A percentile compares a stretch with the other conserved stretches of the same genome.
These are phyloP conservation scores for Ophiostoma piceae DNA, from an alignment of 2,329 filamentous ascomycete species.

Conservation along the genomic window DNA sequence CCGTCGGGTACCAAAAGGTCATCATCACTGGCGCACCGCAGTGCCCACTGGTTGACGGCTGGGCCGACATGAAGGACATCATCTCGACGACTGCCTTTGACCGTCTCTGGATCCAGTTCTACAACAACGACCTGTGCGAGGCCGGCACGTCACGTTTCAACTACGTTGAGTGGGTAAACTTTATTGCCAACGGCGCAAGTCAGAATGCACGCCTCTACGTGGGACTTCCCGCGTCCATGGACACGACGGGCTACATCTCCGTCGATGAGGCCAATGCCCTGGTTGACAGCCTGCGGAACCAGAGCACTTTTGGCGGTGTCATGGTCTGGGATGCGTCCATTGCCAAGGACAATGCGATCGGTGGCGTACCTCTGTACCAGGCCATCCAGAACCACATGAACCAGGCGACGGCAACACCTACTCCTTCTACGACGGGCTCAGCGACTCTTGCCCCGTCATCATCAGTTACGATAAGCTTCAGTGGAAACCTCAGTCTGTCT, in stretches of 20 bases:
- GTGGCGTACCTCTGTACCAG: conserved; percentile 9
- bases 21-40: conserved; percentile 17
- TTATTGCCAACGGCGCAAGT: conserved; percentile 5
- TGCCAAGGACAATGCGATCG: not conserved
- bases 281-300: conserved; percentile 12
- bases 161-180: conserved; percentile 16
- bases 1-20: not conserved
- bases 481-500: not conserved
- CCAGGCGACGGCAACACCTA: not conserved
- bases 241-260: conserved; percentile 7
- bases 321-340: conserved; percentile 18
- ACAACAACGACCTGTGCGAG: conserved; percentile 16
- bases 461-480: not conserved
- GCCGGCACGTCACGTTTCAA: conserved; percentile 14
- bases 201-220: conserved; percentile 14
- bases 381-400: conserved; percentile 16
- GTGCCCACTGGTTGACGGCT: conserved; percentile 16
- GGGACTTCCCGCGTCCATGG: conserved; percentile 5
- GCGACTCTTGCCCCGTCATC: not conserved
- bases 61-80: conserved; percentile 15
- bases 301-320: conserved; percentile 13
- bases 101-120: conserved; percentile 18
- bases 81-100: conserved; percentile 12
- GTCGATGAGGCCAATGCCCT: not conserved
- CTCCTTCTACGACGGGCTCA: not conserved